Conservation (phyloP, 2,329 filamentous ascomycete genomes). For the Diaporthe citri region DNA sequence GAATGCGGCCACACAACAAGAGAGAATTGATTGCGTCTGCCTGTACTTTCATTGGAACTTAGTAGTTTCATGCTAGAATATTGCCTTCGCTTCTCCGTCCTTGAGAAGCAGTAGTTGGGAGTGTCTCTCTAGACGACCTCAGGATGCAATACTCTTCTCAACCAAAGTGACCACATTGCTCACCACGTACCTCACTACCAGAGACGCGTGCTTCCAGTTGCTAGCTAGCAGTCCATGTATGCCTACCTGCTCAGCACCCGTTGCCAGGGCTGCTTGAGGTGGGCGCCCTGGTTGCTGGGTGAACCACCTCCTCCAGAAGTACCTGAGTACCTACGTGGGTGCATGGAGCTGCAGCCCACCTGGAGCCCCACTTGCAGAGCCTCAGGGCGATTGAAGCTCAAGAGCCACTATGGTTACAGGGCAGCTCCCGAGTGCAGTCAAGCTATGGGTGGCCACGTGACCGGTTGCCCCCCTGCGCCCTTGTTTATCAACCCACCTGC, state of each 20-base stretch:
- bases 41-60: rapidly evolving
- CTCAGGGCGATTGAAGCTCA: neutral
- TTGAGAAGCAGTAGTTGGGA: neutral
- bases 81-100: neutral
- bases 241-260: too few relatives aligned
- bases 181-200: neutral
- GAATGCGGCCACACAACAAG: too few relatives aligned
- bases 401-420: neutral
- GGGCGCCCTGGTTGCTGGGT: slow-evolving; percentile 7
- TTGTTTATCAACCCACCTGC: slow-evolving; percentile 25
- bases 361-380: neutral
- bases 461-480: neutral
- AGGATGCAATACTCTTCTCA: neutral
- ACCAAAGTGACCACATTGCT: neutral
- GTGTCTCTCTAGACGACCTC: too few relatives aligned
- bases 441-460: neutral
- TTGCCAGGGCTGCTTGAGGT: neutral
- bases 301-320: neutral
- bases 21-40: neutral
- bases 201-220: neutral
- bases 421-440: neutral
- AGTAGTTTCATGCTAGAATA: too few relatives aligned
- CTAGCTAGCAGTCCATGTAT: neutral
- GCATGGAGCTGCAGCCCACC: too few relatives aligned
- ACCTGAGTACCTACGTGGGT: neutral